phyloP scores from a whole-genome alignment of 1,284 basidiomycete genomes.

The Malassezia brasiliensis region DNA sequence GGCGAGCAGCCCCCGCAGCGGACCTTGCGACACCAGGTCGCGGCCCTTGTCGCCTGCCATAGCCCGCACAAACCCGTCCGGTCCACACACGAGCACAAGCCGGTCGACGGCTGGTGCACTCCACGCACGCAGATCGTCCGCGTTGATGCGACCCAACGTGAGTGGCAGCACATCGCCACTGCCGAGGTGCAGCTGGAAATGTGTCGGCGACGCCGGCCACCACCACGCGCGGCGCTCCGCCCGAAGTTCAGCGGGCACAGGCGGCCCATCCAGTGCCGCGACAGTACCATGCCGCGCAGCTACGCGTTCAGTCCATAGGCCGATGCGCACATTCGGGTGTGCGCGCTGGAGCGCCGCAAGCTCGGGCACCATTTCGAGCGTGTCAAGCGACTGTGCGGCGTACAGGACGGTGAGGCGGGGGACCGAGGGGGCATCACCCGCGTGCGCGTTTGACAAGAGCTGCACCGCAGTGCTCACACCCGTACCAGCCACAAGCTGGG shows the following conservation, averaged over 20 bases:
- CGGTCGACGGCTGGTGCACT: not conserved
- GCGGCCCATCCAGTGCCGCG: not conserved
- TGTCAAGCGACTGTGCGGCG: slow-evolving; percentile 9
- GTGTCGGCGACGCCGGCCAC: not conserved
- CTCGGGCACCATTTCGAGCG: slow-evolving; percentile 10
- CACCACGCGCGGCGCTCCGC: not conserved
- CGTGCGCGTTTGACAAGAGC: slow-evolving; percentile 11
- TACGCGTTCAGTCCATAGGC: slow-evolving; percentile 4
- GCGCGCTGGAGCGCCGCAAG: not conserved
- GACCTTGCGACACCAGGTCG: slow-evolving; percentile 10
- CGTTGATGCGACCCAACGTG: not conserved
- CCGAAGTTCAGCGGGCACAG: not conserved
- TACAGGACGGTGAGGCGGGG: slow-evolving; percentile 9
- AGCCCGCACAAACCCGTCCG: slow-evolving; percentile 13
- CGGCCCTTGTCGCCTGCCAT: slow-evolving; percentile 11
- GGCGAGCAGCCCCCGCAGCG: slow-evolving; percentile 8
- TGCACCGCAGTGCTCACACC: slow-evolving; percentile 16
- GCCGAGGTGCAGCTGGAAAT: not conserved
- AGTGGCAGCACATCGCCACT: not conserved
- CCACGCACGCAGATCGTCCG: not conserved
- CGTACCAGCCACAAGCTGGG: slow-evolving; percentile 18
- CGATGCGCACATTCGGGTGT: slow-evolving; percentile 1
- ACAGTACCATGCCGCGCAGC: not conserved
- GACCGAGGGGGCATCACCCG: not conserved
- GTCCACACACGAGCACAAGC: slow-evolving; percentile 15